phyloP scores from a whole-genome alignment of 805 yeast genomes.

The Blastobotrys chiropterorum region DNA sequence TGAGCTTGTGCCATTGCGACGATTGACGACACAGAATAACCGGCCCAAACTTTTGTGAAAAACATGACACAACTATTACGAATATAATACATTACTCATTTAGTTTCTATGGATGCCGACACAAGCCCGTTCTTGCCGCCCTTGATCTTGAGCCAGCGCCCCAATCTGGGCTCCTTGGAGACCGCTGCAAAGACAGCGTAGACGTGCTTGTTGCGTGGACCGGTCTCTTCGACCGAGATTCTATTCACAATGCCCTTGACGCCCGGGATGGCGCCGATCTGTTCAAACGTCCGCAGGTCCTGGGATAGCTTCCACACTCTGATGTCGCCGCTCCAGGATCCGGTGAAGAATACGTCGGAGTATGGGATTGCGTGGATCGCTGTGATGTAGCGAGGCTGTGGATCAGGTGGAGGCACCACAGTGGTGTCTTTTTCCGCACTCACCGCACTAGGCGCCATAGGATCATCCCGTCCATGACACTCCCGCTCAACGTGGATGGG shows the following conservation, averaged over 20 bases:
- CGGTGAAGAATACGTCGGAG: conserved; percentile 76
- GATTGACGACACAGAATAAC: too few species aligned
- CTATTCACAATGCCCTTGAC: conserved; percentile 56
- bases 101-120: conserved; percentile 22
- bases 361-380: conserved; percentile 76
- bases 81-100: neutral
- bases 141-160: conserved; percentile 68
- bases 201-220: conserved; percentile 37
- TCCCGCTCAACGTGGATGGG: conserved; percentile 62
- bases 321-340: conserved; percentile 79
- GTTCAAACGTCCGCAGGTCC: conserved; percentile 53
- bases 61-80: too few species aligned
- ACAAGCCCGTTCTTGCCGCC: conserved; percentile 71
- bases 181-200: conserved; percentile 47
- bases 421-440: conserved; percentile 40
- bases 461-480: conserved; percentile 69
- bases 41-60: too few species aligned
- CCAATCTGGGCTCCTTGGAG: conserved; percentile 81
- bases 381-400: conserved; percentile 83
- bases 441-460: conserved; percentile 42
- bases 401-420: conserved; percentile 42
- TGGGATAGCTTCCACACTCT: conserved; percentile 72
- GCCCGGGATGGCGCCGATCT: conserved; percentile 49
- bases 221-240: conserved; percentile 21
- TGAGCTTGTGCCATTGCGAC: neutral